A percentile compares a stretch with the other conserved stretches of the same genome.
Evolutionary conservation across 23 red algal species (phyloP).

Genomic region (Gracilaria domingensis): DNA sequence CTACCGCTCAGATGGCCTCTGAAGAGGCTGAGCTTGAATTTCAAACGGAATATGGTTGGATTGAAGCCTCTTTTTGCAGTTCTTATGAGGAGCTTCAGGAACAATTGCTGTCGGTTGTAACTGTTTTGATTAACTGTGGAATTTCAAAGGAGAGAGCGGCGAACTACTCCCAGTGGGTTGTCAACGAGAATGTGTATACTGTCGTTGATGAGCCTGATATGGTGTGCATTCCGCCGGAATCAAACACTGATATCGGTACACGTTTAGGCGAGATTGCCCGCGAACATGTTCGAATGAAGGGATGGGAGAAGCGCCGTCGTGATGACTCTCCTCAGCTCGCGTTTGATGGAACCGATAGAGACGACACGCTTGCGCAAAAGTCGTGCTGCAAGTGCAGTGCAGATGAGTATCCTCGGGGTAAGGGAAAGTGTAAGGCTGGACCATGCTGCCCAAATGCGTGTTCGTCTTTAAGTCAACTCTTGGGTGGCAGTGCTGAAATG

Average conservation of each 20-base stretch:
- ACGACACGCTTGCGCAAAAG: conserved; percentile 15
- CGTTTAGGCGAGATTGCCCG: conserved; percentile 7
- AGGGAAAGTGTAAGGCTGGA: conserved; percentile 17
- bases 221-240: conserved; percentile 16
- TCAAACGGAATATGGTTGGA: conserved; percentile 8
- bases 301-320: conserved; percentile 9
- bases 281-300: neutral
- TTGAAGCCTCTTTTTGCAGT: neutral
- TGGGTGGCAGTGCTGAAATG: conserved; percentile 4
- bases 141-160: neutral
- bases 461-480: neutral
- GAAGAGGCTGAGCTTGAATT: neutral
- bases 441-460: conserved; percentile 21
- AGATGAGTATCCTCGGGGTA: conserved; percentile 14
- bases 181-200: conserved; percentile 20
- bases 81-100: conserved; percentile 5
- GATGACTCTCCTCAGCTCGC: conserved; percentile 12
- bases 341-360: conserved; percentile 26
- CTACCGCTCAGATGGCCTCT: neutral
- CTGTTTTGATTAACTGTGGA: neutral
- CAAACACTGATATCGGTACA: conserved; percentile 1
- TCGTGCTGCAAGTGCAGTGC: conserved; percentile 12
- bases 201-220: conserved; percentile 9
- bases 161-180: neutral
- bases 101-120: neutral